Conservation (phyloP, 768 basidiomycete genomes). For the Phallus indusiatus region DNA sequence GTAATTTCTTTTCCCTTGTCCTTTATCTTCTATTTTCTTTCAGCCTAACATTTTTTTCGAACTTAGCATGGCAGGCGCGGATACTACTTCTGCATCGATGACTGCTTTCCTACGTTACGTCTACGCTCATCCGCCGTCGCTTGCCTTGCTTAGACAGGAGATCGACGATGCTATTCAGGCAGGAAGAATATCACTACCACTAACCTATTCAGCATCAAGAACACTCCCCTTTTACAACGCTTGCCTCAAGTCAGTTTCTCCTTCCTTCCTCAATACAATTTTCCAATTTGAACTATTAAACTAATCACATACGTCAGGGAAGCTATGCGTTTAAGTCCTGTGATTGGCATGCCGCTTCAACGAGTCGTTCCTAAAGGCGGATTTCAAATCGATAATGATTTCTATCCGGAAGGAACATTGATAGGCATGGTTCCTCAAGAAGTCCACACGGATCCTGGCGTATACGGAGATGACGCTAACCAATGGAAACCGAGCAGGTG, state of each 20-base stretch:
- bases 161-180: neutral
- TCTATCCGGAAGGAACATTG: slow-evolving; percentile 25
- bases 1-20: no score
- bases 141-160: neutral
- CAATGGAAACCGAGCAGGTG: slow-evolving; percentile 28
- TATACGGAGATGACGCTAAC: slow-evolving; percentile 25
- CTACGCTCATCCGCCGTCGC: slow-evolving; percentile 1
- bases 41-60: no score
- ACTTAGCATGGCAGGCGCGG: slow-evolving; percentile 4
- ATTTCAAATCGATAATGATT: slow-evolving; percentile 17
- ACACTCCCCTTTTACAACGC: neutral
- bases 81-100: slow-evolving; percentile 1
- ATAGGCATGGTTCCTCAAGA: slow-evolving; percentile 28
- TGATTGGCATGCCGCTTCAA: slow-evolving; percentile 28
- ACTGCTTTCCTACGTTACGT: neutral
- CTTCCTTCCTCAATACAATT: no score
- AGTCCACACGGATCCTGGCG: slow-evolving; percentile 20
- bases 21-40: no score
- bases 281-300: neutral
- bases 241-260: slow-evolving; percentile 1
- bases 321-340: slow-evolving; percentile 25
- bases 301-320: slow-evolving; percentile 22
- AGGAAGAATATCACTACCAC: neutral
- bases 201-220: neutral
- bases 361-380: slow-evolving; percentile 23